A percentile compares a stretch with the other conserved stretches of the same genome.
These are phyloP conservation scores for Jatropha podagrica DNA, from an alignment of 441 rosid genomes.

Conservation along the genomic window DNA sequence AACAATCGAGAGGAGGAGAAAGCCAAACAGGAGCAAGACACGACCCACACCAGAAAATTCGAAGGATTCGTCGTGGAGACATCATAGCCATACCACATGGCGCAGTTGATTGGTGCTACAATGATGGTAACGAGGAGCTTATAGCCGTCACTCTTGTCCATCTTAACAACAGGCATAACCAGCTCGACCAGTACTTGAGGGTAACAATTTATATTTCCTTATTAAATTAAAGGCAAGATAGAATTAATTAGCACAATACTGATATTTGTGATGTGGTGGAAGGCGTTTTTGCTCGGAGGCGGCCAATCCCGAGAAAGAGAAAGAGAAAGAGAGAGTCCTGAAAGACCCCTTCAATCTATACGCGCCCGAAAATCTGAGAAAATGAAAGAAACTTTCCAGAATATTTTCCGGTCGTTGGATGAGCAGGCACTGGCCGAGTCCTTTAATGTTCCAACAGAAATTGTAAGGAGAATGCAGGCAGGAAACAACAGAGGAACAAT, in stretches of 20 bases:
- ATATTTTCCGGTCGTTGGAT: constrained; percentile 33
- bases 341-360: background rate
- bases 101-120: constrained; percentile 33
- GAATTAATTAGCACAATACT: background rate
- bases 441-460: constrained; percentile 23
- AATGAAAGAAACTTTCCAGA: constrained; percentile 16
- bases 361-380: constrained; percentile 8
- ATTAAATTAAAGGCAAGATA: too few relatives aligned
- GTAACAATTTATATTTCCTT: constrained; percentile 6
- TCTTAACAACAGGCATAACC: constrained; percentile 27
- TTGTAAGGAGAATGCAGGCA: constrained; percentile 25
- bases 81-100: constrained; percentile 26
- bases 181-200: constrained; percentile 33
- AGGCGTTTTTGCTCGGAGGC: constrained; percentile 27
- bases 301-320: constrained; percentile 12
- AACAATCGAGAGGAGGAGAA: constrained; percentile 4
- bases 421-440: constrained; percentile 32
- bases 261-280: background rate
- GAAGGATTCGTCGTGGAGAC: constrained; percentile 32
- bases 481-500: constrained; percentile 25
- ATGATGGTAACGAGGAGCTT: constrained; percentile 35
- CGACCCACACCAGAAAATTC: constrained; percentile 37
- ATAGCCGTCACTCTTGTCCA: constrained; percentile 27
- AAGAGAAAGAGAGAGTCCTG: constrained; percentile 4
- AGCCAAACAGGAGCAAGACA: background rate